These are phyloP conservation scores for Mrakia blollopis DNA, from an alignment of 768 basidiomycete genomes.

Conservation along the genomic window DNA sequence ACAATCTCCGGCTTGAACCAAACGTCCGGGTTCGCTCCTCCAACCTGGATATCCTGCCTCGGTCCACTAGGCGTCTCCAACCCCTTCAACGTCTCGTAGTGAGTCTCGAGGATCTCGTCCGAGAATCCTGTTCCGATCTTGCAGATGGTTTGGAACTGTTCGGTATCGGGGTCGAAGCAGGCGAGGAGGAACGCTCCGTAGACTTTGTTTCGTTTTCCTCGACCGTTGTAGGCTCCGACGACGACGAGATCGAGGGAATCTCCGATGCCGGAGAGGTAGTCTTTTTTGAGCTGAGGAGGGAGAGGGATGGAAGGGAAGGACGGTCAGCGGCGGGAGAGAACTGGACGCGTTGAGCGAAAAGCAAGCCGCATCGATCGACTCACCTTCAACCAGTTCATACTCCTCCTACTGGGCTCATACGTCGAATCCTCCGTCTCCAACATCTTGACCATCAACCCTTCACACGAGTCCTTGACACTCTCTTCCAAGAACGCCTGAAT, in stretches of 20 bases:
- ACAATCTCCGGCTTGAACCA: slow-evolving; percentile 98
- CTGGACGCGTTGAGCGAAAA: not conserved
- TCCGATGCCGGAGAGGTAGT: slow-evolving; percentile 91
- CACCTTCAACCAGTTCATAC: slow-evolving; percentile 98
- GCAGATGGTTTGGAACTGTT: slow-evolving; percentile 95
- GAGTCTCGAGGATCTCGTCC: slow-evolving; percentile 76
- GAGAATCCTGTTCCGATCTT: slow-evolving; percentile 99
- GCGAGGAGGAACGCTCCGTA: slow-evolving; percentile 98
- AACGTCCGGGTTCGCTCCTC: slow-evolving; percentile 90
- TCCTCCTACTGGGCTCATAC: slow-evolving; percentile 91
- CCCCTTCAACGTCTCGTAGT: slow-evolving; percentile 68
- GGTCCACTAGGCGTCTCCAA: slow-evolving; percentile 49
- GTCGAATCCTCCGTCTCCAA: slow-evolving; percentile 82
- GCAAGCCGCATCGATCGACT: slow-evolving; percentile 17
- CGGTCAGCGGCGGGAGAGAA: too few species aligned
- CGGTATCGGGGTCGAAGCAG: slow-evolving; percentile 89
- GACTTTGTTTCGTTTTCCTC: slow-evolving; percentile 94
- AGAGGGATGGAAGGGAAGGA: not conserved
- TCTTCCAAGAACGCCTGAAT: slow-evolving; percentile 92
- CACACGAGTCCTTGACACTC: slow-evolving; percentile 95
- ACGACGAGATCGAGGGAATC: slow-evolving; percentile 97
- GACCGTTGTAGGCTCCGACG: slow-evolving; percentile 95
- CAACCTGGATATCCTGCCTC: slow-evolving; percentile 82
- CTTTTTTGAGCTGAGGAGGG: slow-evolving; percentile 82
- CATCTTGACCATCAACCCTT: slow-evolving; percentile 99